Conservation (phyloP, 2,329 filamentous ascomycete genomes). For the Teratosphaeria pseudoeucalypti region DNA sequence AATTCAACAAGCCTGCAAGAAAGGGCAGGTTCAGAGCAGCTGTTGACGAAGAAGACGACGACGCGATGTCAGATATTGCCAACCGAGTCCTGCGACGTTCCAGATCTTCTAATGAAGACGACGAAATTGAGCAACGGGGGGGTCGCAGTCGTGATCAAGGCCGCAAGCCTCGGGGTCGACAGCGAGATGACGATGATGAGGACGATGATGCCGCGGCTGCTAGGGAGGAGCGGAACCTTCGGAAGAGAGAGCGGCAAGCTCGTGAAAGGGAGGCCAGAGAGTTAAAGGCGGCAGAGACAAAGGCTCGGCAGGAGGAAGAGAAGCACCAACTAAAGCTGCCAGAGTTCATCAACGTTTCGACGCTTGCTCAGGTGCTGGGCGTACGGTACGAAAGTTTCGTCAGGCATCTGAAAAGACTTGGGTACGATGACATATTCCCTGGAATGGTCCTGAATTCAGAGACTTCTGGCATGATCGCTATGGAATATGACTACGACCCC, state of each 20-base stretch:
- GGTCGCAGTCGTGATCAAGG: neutral
- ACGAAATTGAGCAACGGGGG: neutral
- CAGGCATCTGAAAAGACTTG: conserved; percentile 66
- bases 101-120: neutral
- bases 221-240: conserved; percentile 16
- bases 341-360: conserved; percentile 81
- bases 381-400: conserved; percentile 64
- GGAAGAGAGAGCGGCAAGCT: conserved; percentile 11
- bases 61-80: neutral
- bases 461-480: conserved; percentile 77
- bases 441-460: conserved; percentile 86
- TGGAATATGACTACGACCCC: conserved; percentile 88
- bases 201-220: conserved; percentile 15
- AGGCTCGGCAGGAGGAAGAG: conserved; percentile 12
- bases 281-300: conserved; percentile 9
- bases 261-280: conserved; percentile 6
- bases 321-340: conserved; percentile 54
- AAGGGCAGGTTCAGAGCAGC: neutral
- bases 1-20: neutral
- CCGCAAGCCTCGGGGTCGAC: neutral
- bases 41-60: neutral
- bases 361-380: conserved; percentile 65
- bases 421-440: conserved; percentile 73
- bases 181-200: conserved; percentile 10
- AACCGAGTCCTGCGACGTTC: neutral